Conservation (phyloP, 1,139 yeast species). For the Candida tropicalis region DNA sequence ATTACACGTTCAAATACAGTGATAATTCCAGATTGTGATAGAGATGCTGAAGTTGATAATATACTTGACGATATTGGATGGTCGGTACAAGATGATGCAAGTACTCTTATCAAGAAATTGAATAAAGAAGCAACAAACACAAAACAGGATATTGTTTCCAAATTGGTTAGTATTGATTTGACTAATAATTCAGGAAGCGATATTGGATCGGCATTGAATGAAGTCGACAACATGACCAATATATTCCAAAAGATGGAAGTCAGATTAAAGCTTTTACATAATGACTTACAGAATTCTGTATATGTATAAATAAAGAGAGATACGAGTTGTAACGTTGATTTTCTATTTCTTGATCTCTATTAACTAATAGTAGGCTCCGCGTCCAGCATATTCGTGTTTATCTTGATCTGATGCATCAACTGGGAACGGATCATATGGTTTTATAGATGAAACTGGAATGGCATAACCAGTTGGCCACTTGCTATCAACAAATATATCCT, state of each 20-base stretch:
- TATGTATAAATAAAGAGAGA: background rate
- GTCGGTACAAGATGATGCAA: constrained; percentile 67
- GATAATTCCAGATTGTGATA: constrained; percentile 24
- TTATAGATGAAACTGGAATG: constrained; percentile 32
- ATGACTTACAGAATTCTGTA: constrained; percentile 5
- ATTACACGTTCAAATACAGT: background rate
- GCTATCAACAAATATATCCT: constrained; percentile 38
- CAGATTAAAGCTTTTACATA: constrained; percentile 4
- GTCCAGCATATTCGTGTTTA: constrained; percentile 14
- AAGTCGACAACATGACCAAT: constrained; percentile 65
- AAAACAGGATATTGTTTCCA: constrained; percentile 41
- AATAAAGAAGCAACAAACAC: constrained; percentile 47
- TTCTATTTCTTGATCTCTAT: too few relatives aligned
- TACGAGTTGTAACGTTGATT: too few relatives aligned
- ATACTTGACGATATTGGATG: constrained; percentile 75
- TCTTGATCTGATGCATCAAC: background rate
- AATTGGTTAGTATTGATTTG: constrained; percentile 44
- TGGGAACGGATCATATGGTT: constrained; percentile 16
- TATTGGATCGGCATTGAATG: constrained; percentile 49
- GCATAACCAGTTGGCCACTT: constrained; percentile 50
- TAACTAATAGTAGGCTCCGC: constrained; percentile 17
- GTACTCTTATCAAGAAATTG: constrained; percentile 57
- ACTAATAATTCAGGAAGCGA: constrained; percentile 40
- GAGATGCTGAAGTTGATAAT: constrained; percentile 59
- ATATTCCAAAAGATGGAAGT: constrained; percentile 48